Conservation (phyloP, 129 eudicot species). For the Artemisia tridentata region DNA sequence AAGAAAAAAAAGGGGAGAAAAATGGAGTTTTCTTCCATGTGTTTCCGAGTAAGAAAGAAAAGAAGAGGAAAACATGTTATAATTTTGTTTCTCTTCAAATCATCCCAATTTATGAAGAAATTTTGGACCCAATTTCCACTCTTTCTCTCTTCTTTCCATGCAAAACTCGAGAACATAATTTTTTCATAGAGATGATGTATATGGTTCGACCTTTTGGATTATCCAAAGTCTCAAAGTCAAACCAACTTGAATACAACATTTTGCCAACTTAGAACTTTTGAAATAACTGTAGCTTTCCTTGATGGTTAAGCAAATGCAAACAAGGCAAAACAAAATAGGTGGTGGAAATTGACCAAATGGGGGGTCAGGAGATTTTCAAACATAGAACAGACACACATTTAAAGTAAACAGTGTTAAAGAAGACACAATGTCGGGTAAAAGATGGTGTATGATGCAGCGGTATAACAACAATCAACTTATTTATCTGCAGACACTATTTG, state of each 20-base stretch:
- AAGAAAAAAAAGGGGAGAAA: too few relatives aligned
- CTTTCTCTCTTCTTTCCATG: too few relatives aligned
- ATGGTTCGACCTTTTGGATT: conserved; percentile 6
- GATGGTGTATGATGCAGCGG: background rate
- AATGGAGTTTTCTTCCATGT: too few relatives aligned
- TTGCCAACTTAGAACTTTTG: conserved; percentile 7
- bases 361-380: background rate
- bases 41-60: too few relatives aligned
- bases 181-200: background rate
- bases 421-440: background rate
- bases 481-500: background rate
- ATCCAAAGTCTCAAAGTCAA: conserved; percentile 15
- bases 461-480: background rate
- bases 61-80: too few relatives aligned
- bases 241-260: conserved; percentile 12
- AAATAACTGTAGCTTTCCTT: conserved; percentile 21
- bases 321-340: background rate
- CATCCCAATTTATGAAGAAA: too few relatives aligned
- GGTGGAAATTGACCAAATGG: conserved; percentile 2
- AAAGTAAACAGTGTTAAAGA: background rate
- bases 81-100: too few relatives aligned
- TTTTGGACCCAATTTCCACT: too few relatives aligned
- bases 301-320: conserved; percentile 31
- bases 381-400: background rate
- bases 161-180: too few relatives aligned